Conservation (phyloP, 805 yeast genomes). For the Candida glaebosa region DNA sequence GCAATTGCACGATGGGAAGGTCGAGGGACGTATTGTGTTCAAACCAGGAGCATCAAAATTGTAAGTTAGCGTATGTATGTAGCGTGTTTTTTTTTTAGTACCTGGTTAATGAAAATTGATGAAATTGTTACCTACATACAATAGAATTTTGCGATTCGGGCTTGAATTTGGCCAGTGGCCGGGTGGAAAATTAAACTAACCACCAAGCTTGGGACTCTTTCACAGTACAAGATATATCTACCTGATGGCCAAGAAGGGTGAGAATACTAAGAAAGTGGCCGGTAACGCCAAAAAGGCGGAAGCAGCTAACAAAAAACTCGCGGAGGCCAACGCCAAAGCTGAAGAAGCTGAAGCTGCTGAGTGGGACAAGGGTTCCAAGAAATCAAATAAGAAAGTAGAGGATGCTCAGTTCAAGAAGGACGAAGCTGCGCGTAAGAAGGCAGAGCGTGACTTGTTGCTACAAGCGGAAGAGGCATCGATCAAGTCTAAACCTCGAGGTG, state of each 20-base stretch:
- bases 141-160: neutral
- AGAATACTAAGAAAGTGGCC: conserved; percentile 54
- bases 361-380: conserved; percentile 74
- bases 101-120: no score
- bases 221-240: no score
- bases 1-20: conserved; percentile 33
- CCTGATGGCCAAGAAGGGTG: conserved; percentile 54
- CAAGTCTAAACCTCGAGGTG: conserved; percentile 64
- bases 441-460: conserved; percentile 71
- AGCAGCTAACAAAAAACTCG: conserved; percentile 53
- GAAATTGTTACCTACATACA: no score
- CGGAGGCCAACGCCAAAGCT: conserved; percentile 43
- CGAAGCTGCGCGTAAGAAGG: conserved; percentile 74
- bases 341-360: conserved; percentile 56
- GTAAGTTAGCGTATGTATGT: no score
- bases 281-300: conserved; percentile 70
- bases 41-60: conserved; percentile 14
- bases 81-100: no score
- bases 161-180: no score
- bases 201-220: neutral
- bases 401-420: conserved; percentile 67
- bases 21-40: conserved; percentile 43
- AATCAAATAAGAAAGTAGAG: conserved; percentile 64
- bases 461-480: conserved; percentile 62
- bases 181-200: neutral